These are phyloP conservation scores for Globisporangium perplexum DNA, from an alignment of 352 stramenopile genomes.

Conservation along the genomic window DNA sequence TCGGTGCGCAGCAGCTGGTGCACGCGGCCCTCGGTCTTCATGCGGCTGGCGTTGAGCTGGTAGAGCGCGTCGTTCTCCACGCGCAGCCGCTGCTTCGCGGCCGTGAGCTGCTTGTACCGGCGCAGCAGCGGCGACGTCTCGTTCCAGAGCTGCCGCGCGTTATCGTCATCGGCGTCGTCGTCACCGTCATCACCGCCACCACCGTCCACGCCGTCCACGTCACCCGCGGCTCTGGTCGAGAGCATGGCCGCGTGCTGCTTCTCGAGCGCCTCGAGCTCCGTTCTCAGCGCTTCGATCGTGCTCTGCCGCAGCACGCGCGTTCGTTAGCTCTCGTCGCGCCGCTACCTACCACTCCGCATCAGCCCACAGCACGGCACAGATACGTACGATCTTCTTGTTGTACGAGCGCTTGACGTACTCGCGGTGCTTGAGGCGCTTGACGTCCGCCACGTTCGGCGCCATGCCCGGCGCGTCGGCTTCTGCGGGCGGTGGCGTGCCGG, in stretches of 20 bases:
- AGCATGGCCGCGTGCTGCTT: constrained; percentile 39
- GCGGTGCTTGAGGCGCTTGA: constrained; percentile 56
- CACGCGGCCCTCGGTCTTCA: constrained; percentile 45
- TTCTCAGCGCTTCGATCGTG: constrained; percentile 41
- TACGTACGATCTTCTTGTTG: constrained; percentile 65
- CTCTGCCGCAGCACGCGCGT: constrained; percentile 18
- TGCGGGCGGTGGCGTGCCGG: not conserved
- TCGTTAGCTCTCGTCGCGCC: too few relatives aligned
- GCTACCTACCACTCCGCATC: too few relatives aligned
- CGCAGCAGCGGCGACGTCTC: constrained; percentile 19
- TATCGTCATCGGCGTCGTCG: not conserved
- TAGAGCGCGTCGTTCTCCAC: constrained; percentile 57
- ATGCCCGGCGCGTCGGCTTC: not conserved
- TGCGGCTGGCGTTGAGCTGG: constrained; percentile 35
- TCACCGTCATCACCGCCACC: not conserved
- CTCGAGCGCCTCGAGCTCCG: constrained; percentile 36
- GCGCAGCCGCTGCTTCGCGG: constrained; percentile 38
- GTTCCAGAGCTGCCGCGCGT: not conserved
- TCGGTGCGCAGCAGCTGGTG: constrained; percentile 47
- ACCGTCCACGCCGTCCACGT: not conserved
- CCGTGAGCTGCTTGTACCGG: constrained; percentile 39
- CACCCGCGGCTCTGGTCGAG: constrained; percentile 1
- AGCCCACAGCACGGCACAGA: too few relatives aligned
- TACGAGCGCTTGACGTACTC: constrained; percentile 71
- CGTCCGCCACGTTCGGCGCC: constrained; percentile 19